These are phyloP conservation scores for Scleroderma citrinum DNA, from an alignment of 768 basidiomycete genomes.

Conservation along the genomic window DNA sequence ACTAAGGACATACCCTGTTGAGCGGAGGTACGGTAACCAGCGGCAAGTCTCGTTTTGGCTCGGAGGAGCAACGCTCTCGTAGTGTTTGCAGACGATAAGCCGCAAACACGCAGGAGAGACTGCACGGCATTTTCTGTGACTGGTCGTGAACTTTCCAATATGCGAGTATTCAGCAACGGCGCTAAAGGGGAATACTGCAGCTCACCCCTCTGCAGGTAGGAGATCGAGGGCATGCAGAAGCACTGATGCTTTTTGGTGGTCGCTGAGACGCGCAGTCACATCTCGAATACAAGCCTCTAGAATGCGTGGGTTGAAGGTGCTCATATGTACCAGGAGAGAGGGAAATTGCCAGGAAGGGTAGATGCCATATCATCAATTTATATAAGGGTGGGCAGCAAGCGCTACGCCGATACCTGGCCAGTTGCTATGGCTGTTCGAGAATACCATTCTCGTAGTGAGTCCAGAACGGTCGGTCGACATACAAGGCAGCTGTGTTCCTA, in stretches of 20 bases:
- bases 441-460: background rate
- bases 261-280: slow-evolving; percentile 48
- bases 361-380: background rate
- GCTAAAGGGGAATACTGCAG: slow-evolving; percentile 5
- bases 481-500: no score
- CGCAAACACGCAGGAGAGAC: slow-evolving; percentile 56
- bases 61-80: slow-evolving; percentile 60
- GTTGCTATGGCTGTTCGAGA: background rate
- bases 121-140: slow-evolving; percentile 72
- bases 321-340: slow-evolving; percentile 31
- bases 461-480: background rate
- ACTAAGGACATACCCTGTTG: slow-evolving; percentile 60
- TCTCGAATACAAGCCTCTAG: slow-evolving; percentile 73
- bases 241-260: slow-evolving; percentile 65
- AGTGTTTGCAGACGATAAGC: slow-evolving; percentile 43
- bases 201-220: slow-evolving; percentile 65
- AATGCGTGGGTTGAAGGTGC: slow-evolving; percentile 71
- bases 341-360: background rate
- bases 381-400: background rate
- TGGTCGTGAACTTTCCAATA: slow-evolving; percentile 40
- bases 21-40: slow-evolving; percentile 54
- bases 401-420: background rate
- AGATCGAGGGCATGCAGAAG: slow-evolving; percentile 79
- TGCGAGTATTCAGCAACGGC: slow-evolving; percentile 1
- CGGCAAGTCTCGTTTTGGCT: slow-evolving; percentile 58